Evolutionary conservation across 2,329 filamentous ascomycete species (phyloP).

Genomic region (Fusarium mangiferae): DNA sequence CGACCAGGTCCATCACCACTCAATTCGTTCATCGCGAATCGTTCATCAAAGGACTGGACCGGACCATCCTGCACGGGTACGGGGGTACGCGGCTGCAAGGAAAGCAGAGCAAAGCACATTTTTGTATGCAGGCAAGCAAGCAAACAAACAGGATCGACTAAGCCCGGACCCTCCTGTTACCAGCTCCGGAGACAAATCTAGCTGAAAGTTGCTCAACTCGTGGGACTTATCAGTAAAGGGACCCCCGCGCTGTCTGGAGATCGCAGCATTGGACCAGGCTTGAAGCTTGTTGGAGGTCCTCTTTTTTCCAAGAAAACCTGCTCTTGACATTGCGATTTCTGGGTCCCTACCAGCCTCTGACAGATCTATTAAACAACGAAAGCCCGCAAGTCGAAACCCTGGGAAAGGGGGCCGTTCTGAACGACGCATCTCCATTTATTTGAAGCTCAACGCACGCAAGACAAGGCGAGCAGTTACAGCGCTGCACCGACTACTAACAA

Average conservation of each 20-base stretch:
- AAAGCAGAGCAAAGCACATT: neutral
- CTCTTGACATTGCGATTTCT: constrained; percentile 34
- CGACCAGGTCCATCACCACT: constrained; percentile 34
- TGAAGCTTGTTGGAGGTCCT: constrained; percentile 37
- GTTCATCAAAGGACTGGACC: neutral
- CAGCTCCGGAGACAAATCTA: constrained; percentile 14
- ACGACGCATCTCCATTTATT: constrained; percentile 13
- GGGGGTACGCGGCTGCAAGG: constrained; percentile 5
- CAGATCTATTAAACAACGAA: constrained; percentile 37
- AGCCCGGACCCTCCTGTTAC: constrained; percentile 13
- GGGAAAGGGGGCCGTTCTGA: neutral
- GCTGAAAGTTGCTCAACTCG: constrained; percentile 8
- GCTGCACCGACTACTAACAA: neutral
- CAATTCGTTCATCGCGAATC: constrained; percentile 34
- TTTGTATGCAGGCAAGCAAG: constrained; percentile 7
- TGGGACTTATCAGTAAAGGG: constrained; percentile 24
- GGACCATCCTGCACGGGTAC: neutral
- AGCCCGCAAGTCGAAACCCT: constrained; percentile 24
- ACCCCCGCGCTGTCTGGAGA: constrained; percentile 33
- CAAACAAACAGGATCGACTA: constrained; percentile 9
- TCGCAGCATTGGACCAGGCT: constrained; percentile 30
- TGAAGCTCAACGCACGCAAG: constrained; percentile 12
- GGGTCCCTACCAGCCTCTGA: constrained; percentile 35
- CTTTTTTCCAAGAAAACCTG: constrained; percentile 42
- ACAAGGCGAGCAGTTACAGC: constrained; percentile 3